Evolutionary conservation across 2,329 filamentous ascomycete genomes (phyloP).

Genomic region (Talaromyces atroroseus): DNA sequence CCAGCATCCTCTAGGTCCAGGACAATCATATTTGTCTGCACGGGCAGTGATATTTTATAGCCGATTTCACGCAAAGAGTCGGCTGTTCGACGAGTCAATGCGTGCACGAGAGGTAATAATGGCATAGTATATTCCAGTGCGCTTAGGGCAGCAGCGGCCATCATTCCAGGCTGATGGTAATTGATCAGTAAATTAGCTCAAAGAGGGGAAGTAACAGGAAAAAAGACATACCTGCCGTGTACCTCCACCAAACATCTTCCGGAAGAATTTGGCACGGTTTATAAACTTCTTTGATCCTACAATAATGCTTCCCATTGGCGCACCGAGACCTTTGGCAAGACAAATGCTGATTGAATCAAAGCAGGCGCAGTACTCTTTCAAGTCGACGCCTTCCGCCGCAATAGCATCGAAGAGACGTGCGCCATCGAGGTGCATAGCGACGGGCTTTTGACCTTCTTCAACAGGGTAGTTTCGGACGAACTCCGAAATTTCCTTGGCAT

Average conservation of each 20-base stretch:
- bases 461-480: conserved; percentile 23
- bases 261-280: conserved; percentile 25
- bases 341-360: conserved; percentile 32
- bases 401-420: conserved; percentile 28
- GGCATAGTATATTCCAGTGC: conserved; percentile 21
- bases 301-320: conserved; percentile 29
- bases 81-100: conserved; percentile 19
- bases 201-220: not conserved
- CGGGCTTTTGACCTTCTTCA: conserved; percentile 19
- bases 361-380: conserved; percentile 26
- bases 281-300: conserved; percentile 24
- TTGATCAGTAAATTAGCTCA: not conserved
- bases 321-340: conserved; percentile 29
- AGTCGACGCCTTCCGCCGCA: conserved; percentile 19
- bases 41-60: conserved; percentile 20
- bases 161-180: conserved; percentile 22
- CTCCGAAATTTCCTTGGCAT: conserved; percentile 25
- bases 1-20: conserved; percentile 20
- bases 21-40: conserved; percentile 26
- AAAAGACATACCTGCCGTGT: conserved; percentile 23
- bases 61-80: conserved; percentile 17
- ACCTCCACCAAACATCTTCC: conserved; percentile 30
- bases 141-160: conserved; percentile 23
- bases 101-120: conserved; percentile 20
- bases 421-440: conserved; percentile 29